Conservation (phyloP, 1,284 basidiomycete genomes). For the Moesziomyces parantarcticus region DNA sequence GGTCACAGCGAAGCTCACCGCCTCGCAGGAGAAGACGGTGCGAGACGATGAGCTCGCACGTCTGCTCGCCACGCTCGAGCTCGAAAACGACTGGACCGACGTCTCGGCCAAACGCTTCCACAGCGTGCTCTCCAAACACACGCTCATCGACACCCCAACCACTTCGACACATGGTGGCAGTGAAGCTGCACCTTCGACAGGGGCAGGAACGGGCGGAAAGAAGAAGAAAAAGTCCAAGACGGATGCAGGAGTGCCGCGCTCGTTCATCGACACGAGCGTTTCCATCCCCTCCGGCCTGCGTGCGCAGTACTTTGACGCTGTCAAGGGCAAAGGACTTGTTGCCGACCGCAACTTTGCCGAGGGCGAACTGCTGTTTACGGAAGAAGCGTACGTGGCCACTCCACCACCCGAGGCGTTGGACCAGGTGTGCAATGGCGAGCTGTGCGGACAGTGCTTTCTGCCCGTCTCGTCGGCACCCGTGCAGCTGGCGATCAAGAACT, state of each 20-base stretch:
- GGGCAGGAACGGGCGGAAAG: not conserved
- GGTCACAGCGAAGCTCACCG: conserved; percentile 12
- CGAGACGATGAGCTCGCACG: conserved; percentile 27
- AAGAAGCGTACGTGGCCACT: conserved; percentile 71
- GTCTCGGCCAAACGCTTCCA: conserved; percentile 46
- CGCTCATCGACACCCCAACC: conserved; percentile 9
- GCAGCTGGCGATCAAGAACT: conserved; percentile 63
- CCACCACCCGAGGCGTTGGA: conserved; percentile 52
- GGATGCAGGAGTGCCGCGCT: conserved; percentile 35
- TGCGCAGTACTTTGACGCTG: conserved; percentile 77
- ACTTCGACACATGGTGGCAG: conserved; percentile 1
- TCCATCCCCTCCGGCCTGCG: conserved; percentile 69
- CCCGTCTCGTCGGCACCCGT: conserved; percentile 58
- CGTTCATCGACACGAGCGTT: conserved; percentile 49
- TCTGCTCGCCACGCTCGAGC: conserved; percentile 38
- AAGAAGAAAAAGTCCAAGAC: conserved; percentile 46
- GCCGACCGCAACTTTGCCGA: conserved; percentile 76
- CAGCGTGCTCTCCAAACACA: conserved; percentile 23
- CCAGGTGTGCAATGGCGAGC: conserved; percentile 38
- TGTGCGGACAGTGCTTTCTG: conserved; percentile 60
- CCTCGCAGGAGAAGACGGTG: not conserved
- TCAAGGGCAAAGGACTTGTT: conserved; percentile 85
- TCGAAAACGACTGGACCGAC: conserved; percentile 50
- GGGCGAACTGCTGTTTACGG: conserved; percentile 83
- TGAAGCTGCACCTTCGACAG: not conserved